Percentiles rank a stretch among this genome's conserved stretches.
Conservation (phyloP, 192 early-diverging fungal species). For the Gonapodya sp. region DNA sequence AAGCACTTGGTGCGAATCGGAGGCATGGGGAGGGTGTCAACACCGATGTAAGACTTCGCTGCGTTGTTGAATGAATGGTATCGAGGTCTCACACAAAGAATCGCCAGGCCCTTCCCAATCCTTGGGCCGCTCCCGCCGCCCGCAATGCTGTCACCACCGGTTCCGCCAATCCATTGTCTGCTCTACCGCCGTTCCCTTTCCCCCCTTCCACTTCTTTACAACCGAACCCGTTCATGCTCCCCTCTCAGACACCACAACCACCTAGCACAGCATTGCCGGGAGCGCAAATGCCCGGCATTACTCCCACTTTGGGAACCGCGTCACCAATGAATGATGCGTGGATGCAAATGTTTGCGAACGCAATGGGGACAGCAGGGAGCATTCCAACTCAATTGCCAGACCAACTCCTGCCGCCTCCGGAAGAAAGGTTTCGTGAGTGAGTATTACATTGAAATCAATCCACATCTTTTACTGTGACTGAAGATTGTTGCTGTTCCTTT, state of each 20-base stretch:
- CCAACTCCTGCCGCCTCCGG: background rate
- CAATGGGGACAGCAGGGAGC: background rate
- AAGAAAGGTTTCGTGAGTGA: background rate
- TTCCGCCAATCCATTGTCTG: background rate
- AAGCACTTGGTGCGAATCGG: constrained; percentile 30
- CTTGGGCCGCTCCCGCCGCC: constrained; percentile 7
- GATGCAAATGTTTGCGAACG: background rate
- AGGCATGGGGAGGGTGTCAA: background rate
- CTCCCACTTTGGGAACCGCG: background rate
- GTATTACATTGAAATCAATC: background rate
- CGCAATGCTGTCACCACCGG: background rate
- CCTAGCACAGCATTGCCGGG: background rate
- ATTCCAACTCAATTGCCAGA: background rate
- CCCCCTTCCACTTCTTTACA: background rate
- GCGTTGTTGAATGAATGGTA: background rate
- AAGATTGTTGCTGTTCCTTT: background rate
- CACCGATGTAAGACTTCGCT: background rate
- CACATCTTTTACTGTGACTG: background rate
- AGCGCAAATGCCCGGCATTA: background rate
- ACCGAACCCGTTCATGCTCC: background rate
- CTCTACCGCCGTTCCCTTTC: background rate
- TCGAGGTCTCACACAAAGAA: background rate
- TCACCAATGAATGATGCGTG: background rate
- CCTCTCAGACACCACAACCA: background rate
- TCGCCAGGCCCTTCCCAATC: constrained; percentile 7